phyloP scores from a whole-genome alignment of 2,329 filamentous ascomycete genomes.

The Polychaeton citri region DNA sequence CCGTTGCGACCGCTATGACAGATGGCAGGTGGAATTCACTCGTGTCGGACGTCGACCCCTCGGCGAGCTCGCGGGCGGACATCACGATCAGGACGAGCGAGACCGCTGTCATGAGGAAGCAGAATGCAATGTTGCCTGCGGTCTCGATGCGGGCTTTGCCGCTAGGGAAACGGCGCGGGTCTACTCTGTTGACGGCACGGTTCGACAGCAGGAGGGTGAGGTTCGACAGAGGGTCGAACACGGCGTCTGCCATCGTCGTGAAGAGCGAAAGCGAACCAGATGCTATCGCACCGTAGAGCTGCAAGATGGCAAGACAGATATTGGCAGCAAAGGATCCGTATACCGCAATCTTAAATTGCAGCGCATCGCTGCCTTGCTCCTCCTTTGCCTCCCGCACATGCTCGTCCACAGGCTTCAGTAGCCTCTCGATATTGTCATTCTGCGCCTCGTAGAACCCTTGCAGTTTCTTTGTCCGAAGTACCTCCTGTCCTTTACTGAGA shows the following conservation, averaged over 20 bases:
- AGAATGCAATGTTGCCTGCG: slow-evolving; percentile 90
- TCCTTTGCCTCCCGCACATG: slow-evolving; percentile 72
- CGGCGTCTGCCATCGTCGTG: slow-evolving; percentile 90
- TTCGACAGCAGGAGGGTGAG: slow-evolving; percentile 75
- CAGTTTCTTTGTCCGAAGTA: slow-evolving; percentile 42
- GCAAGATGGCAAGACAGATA: slow-evolving; percentile 60
- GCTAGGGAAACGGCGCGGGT: slow-evolving; percentile 73
- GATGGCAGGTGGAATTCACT: slow-evolving; percentile 56
- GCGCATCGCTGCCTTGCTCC: slow-evolving; percentile 65
- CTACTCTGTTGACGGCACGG: slow-evolving; percentile 77
- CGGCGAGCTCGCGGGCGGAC: slow-evolving; percentile 56
- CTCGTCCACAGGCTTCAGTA: slow-evolving; percentile 87
- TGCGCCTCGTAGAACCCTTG: slow-evolving; percentile 78
- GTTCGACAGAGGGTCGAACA: slow-evolving; percentile 88
- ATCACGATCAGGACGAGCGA: slow-evolving; percentile 88
- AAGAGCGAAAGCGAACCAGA: slow-evolving; percentile 91
- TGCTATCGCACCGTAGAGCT: slow-evolving; percentile 76
- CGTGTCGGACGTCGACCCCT: slow-evolving; percentile 29
- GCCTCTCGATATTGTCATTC: slow-evolving; percentile 83
- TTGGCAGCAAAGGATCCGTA: slow-evolving; percentile 65
- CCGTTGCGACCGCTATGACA: slow-evolving; percentile 70
- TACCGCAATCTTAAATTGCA: slow-evolving; percentile 59
- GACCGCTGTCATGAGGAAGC: slow-evolving; percentile 87
- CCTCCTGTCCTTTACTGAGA: slow-evolving; percentile 28
- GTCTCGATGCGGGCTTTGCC: slow-evolving; percentile 93